These are phyloP conservation scores for Botrytis cinerea DNA, from an alignment of 2,329 filamentous ascomycete species.

Conservation along the genomic window DNA sequence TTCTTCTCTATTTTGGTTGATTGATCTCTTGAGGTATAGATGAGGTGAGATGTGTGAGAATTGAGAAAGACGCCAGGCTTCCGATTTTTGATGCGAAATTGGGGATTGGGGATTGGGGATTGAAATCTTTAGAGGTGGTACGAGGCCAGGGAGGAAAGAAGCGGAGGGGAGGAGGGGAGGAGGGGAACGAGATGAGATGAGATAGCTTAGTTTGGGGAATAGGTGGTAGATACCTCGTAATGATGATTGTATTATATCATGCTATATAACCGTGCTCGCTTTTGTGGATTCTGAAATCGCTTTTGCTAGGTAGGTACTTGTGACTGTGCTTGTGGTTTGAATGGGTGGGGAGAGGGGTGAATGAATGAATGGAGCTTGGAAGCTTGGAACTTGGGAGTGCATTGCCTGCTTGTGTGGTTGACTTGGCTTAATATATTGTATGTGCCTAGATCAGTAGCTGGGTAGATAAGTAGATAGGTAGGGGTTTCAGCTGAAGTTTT, in stretches of 20 bases:
- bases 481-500: neutral
- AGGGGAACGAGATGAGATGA: neutral
- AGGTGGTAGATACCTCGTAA: neutral
- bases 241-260: neutral
- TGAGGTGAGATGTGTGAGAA: neutral
- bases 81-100: neutral
- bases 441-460: too few species aligned
- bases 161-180: neutral
- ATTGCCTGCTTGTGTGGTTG: neutral
- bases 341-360: too few species aligned
- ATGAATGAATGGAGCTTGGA: too few species aligned
- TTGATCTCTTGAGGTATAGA: neutral
- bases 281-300: neutral
- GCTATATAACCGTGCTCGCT: neutral
- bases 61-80: neutral
- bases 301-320: neutral
- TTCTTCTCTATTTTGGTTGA: neutral
- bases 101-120: neutral
- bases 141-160: neutral
- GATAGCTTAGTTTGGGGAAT: neutral
- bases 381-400: too few species aligned
- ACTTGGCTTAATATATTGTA: neutral
- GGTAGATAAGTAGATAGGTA: too few species aligned
- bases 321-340: too few species aligned
- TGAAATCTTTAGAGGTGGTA: neutral